These are phyloP conservation scores for Sonneratia caseolaris DNA, from an alignment of 345 rosid genomes.

Conservation along the genomic window DNA sequence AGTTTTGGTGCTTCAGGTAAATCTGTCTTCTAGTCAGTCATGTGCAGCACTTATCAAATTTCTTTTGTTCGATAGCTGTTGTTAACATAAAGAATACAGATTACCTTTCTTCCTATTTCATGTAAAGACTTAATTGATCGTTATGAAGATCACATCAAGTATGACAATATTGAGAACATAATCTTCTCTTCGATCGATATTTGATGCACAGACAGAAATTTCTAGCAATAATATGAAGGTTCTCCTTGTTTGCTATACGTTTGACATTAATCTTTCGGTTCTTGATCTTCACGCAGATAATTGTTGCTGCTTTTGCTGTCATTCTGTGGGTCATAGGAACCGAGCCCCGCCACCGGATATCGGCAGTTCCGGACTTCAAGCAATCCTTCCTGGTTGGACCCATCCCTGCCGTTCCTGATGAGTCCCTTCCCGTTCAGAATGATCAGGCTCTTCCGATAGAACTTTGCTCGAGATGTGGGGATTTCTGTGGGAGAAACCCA, in stretches of 20 bases:
- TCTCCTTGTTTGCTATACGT: not conserved
- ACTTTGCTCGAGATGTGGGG: conserved; percentile 19
- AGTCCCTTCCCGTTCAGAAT: not conserved
- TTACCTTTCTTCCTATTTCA: not conserved
- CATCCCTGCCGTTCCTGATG: not conserved
- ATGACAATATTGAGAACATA: not conserved
- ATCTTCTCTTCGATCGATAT: too few species aligned
- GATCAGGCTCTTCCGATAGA: not conserved
- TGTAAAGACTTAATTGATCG: not conserved
- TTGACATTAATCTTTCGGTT: not conserved
- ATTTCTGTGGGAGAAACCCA: not conserved
- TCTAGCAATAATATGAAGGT: not conserved
- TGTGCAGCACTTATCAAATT: not conserved
- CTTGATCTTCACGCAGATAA: conserved; percentile 19
- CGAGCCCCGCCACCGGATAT: conserved; percentile 10
- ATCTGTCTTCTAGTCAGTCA: not conserved
- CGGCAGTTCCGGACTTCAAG: conserved; percentile 11
- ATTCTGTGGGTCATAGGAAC: conserved; percentile 24
- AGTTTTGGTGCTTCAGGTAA: conserved; percentile 38
- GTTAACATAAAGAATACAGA: not conserved
- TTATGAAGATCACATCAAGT: too few species aligned
- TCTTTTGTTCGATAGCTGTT: too few species aligned
- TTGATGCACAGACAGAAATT: too few species aligned
- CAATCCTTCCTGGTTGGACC: conserved; percentile 43
- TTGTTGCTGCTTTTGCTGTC: conserved; percentile 17